These are phyloP conservation scores for Alternaria ethzedia DNA, from an alignment of 2,329 filamentous ascomycete genomes.

Conservation along the genomic window DNA sequence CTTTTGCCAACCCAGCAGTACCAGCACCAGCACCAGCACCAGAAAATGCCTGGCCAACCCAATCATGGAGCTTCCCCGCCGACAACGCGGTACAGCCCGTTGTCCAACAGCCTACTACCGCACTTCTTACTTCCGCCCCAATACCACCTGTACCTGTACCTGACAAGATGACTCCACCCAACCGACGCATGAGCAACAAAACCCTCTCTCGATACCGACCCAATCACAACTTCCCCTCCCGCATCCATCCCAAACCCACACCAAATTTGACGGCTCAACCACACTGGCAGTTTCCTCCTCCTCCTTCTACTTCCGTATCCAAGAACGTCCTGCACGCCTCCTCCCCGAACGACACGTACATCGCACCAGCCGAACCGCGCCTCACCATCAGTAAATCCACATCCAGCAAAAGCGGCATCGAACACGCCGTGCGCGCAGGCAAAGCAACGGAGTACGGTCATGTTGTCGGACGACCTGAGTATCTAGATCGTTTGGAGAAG, in stretches of 20 bases:
- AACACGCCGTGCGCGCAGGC: slow-evolving; percentile 44
- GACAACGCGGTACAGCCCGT: not conserved
- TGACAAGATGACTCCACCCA: too few relatives aligned
- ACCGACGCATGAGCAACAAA: slow-evolving; percentile 19
- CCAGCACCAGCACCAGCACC: not conserved
- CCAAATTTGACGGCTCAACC: slow-evolving; percentile 21
- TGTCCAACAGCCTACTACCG: not conserved
- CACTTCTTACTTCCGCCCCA: not conserved
- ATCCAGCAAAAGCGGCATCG: slow-evolving; percentile 6
- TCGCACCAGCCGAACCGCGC: slow-evolving; percentile 39
- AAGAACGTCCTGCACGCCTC: not conserved
- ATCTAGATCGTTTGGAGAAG: slow-evolving; percentile 47
- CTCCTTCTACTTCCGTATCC: not conserved
- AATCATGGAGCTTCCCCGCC: not conserved
- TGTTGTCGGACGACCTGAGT: slow-evolving; percentile 45
- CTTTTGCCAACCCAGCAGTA: not conserved
- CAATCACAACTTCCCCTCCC: not conserved
- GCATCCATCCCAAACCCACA: not conserved
- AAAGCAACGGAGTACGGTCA: slow-evolving; percentile 50
- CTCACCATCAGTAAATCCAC: slow-evolving; percentile 15
- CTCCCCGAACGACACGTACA: not conserved
- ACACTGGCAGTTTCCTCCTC: slow-evolving; percentile 41
- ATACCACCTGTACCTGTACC: too few relatives aligned
- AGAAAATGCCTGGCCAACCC: not conserved
- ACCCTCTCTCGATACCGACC: slow-evolving; percentile 16